These are phyloP conservation scores for Cryphonectria naterciae DNA, from an alignment of 2,329 filamentous ascomycete genomes.

Conservation along the genomic window DNA sequence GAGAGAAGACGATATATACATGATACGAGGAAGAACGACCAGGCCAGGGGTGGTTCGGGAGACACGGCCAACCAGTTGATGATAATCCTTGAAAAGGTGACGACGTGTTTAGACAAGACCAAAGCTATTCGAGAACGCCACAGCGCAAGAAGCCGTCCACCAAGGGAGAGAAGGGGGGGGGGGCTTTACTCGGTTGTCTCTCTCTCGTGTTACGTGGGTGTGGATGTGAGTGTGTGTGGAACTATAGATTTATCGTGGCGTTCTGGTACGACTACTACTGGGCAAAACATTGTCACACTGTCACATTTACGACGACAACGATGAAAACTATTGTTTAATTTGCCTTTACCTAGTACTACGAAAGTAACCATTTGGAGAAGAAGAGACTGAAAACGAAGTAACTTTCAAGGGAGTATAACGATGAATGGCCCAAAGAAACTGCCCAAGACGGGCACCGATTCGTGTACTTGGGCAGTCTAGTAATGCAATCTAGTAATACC, in stretches of 20 bases:
- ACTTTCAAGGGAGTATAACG: background rate
- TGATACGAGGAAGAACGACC: background rate
- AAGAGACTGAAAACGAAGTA: background rate
- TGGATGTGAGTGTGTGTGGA: conserved; percentile 13
- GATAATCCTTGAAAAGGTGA: conserved; percentile 5
- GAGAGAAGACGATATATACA: background rate
- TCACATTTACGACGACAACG: background rate
- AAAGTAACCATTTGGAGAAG: background rate
- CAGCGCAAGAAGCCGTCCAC: conserved; percentile 30
- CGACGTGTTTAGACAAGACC: conserved; percentile 12
- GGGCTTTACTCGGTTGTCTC: background rate
- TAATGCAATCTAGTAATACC: too few species aligned
- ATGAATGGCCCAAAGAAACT: background rate
- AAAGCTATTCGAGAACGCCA: conserved; percentile 30
- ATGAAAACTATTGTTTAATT: background rate
- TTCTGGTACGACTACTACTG: conserved; percentile 6
- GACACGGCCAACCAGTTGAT: background rate
- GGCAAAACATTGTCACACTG: background rate
- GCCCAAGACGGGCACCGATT: background rate
- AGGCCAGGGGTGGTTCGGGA: background rate
- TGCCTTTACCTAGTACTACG: background rate
- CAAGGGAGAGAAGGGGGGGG: background rate
- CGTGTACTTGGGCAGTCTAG: background rate
- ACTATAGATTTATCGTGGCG: conserved; percentile 17
- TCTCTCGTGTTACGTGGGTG: background rate